Percentiles rank a stretch among this genome's conserved stretches.
Evolutionary conservation across 2,329 filamentous ascomycete species (phyloP).

Genomic region (Aspergillus sp.): DNA sequence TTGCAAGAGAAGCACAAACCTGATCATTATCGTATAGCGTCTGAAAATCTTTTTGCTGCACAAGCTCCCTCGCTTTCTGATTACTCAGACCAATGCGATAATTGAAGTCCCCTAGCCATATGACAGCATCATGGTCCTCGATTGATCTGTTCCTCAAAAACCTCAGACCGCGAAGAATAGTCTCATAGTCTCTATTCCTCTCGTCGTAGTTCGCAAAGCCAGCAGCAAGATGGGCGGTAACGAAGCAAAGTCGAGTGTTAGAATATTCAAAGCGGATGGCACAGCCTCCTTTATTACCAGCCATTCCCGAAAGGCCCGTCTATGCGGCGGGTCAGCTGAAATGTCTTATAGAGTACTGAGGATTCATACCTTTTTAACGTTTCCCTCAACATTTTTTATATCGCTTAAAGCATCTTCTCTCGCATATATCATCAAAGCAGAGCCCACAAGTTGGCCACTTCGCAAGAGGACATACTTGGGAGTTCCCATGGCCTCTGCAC

Average conservation of each 20-base stretch:
- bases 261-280: constrained; percentile 95
- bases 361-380: constrained; percentile 73
- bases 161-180: constrained; percentile 80
- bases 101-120: constrained; percentile 98
- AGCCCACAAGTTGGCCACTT: constrained; percentile 91
- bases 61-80: constrained; percentile 73
- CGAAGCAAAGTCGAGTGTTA: constrained; percentile 89
- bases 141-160: constrained; percentile 92
- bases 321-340: constrained; percentile 10
- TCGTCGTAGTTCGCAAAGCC: constrained; percentile 98
- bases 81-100: constrained; percentile 87
- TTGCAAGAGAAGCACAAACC: constrained; percentile 44
- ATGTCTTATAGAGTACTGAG: not conserved
- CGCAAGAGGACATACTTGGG: constrained; percentile 86
- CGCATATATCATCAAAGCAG: constrained; percentile 89
- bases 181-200: constrained; percentile 87
- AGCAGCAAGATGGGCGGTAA: constrained; percentile 93
- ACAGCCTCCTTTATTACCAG: constrained; percentile 96
- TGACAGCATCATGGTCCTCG: constrained; percentile 85
- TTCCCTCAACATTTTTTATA: constrained; percentile 96
- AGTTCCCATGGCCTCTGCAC: constrained; percentile 64
- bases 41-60: constrained; percentile 72
- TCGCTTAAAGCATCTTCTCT: constrained; percentile 72
- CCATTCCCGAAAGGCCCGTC: constrained; percentile 92
- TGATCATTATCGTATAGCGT: constrained; percentile 90